Conservation (phyloP, 2,329 filamentous ascomycete genomes). For the Didymella glomerata region DNA sequence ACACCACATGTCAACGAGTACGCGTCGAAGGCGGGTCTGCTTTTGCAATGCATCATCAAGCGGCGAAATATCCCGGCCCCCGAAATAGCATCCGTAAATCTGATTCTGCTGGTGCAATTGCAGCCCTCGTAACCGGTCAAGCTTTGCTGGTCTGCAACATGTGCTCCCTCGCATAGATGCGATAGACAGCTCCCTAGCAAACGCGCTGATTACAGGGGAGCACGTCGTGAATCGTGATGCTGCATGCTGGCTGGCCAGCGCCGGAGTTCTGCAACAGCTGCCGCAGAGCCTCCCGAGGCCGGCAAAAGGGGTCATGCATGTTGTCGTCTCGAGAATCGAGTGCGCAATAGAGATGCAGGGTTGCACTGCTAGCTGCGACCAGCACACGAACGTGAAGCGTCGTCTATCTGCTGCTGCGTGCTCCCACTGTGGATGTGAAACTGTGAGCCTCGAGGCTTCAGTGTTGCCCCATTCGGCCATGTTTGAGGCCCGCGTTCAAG, state of each 20-base stretch:
- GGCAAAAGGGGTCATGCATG: constrained; percentile 34
- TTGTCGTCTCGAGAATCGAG: constrained; percentile 21
- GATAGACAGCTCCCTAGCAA: constrained; percentile 16
- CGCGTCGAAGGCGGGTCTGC: constrained; percentile 17
- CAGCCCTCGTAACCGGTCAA: constrained; percentile 3
- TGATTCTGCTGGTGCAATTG: not conserved
- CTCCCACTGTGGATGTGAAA: constrained; percentile 7
- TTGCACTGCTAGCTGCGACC: constrained; percentile 27
- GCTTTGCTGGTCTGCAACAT: constrained; percentile 15
- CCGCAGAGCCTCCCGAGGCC: constrained; percentile 26
- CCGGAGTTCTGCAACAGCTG: constrained; percentile 17
- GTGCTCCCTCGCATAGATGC: constrained; percentile 21
- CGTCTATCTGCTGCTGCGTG: constrained; percentile 26
- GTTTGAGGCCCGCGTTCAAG: constrained; percentile 14
- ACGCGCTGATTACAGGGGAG: constrained; percentile 21
- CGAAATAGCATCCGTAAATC: constrained; percentile 13
- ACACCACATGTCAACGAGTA: constrained; percentile 13
- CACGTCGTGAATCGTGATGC: constrained; percentile 1
- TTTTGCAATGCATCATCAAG: constrained; percentile 12
- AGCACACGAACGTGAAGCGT: constrained; percentile 25
- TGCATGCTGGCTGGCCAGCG: constrained; percentile 16
- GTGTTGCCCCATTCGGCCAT: constrained; percentile 20
- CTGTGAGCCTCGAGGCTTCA: constrained; percentile 22
- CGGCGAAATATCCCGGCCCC: constrained; percentile 19
- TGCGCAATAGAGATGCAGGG: constrained; percentile 23